phyloP scores from a whole-genome alignment of 116 monocot species.

The Cymodocea nodosa region DNA sequence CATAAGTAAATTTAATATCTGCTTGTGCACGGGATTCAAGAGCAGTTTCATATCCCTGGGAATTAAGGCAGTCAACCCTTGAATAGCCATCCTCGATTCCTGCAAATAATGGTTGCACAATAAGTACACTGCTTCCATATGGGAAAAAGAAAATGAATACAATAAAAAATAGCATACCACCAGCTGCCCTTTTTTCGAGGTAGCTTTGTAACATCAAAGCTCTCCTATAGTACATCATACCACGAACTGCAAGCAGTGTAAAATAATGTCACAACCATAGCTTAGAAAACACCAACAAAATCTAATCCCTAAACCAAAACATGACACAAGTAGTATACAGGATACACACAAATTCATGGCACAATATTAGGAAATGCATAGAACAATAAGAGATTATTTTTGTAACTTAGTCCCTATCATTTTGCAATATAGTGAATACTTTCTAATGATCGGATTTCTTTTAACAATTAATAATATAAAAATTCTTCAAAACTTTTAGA shows the following conservation, averaged over 20 bases:
- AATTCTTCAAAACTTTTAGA: too few relatives aligned
- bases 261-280: background rate
- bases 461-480: too few relatives aligned
- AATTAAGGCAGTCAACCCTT: conserved; percentile 36
- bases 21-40: conserved; percentile 82
- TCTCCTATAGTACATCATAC: conserved; percentile 98
- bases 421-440: too few relatives aligned
- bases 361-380: too few relatives aligned
- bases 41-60: conserved; percentile 72
- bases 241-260: conserved; percentile 53
- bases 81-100: conserved; percentile 68
- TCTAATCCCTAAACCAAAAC: too few relatives aligned
- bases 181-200: conserved; percentile 57
- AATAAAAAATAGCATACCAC: conserved; percentile 24
- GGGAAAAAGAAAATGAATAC: background rate
- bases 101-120: conserved; percentile 13
- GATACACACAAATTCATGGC: too few relatives aligned
- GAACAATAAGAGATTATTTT: too few relatives aligned
- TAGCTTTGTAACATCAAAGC: conserved; percentile 86
- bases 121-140: background rate
- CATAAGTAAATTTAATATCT: conserved; percentile 96
- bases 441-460: too few relatives aligned
- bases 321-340: too few relatives aligned
- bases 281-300: background rate
- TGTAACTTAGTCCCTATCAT: too few relatives aligned